A percentile compares a stretch with the other conserved stretches of the same genome.
Evolutionary conservation across 495 filamentous ascomycete species (phyloP).

Genomic region (Parmelia sp.): DNA sequence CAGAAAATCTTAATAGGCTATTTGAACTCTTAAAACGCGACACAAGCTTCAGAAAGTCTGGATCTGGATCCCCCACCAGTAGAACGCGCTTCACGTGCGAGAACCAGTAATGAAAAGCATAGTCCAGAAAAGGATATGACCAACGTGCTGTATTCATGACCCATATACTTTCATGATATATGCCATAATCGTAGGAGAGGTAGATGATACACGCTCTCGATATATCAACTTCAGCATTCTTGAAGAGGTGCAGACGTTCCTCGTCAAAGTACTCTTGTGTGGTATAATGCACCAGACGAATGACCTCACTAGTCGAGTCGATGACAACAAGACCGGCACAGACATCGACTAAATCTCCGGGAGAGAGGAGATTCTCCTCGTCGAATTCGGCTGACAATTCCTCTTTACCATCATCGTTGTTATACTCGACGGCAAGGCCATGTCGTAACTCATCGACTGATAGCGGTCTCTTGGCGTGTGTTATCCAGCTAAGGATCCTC

Average conservation of each 20-base stretch:
- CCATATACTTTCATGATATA: background rate
- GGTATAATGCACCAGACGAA: constrained; percentile 31
- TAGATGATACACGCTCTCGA: constrained; percentile 25
- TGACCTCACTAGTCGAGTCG: constrained; percentile 26
- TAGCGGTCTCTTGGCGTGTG: constrained; percentile 17
- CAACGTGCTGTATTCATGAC: background rate
- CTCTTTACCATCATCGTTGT: constrained; percentile 1
- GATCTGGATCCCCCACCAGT: background rate
- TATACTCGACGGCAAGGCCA: constrained; percentile 34
- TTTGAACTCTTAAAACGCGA: background rate
- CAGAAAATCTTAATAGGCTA: background rate
- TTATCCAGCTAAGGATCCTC: constrained; percentile 21
- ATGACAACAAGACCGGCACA: constrained; percentile 32
- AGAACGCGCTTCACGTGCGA: background rate
- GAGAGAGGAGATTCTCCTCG: constrained; percentile 31
- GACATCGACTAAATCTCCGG: constrained; percentile 34
- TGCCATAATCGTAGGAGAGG: background rate
- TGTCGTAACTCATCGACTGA: constrained; percentile 29
- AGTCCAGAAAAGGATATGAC: background rate
- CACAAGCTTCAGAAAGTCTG: background rate
- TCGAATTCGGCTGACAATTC: constrained; percentile 28
- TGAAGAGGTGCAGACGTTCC: constrained; percentile 6
- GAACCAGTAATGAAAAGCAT: constrained; percentile 6
- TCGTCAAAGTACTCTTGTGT: constrained; percentile 31
- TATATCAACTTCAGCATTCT: constrained; percentile 19